phyloP scores from a whole-genome alignment of 192 early-diverging fungal genomes.

The Coemansia sp. region DNA sequence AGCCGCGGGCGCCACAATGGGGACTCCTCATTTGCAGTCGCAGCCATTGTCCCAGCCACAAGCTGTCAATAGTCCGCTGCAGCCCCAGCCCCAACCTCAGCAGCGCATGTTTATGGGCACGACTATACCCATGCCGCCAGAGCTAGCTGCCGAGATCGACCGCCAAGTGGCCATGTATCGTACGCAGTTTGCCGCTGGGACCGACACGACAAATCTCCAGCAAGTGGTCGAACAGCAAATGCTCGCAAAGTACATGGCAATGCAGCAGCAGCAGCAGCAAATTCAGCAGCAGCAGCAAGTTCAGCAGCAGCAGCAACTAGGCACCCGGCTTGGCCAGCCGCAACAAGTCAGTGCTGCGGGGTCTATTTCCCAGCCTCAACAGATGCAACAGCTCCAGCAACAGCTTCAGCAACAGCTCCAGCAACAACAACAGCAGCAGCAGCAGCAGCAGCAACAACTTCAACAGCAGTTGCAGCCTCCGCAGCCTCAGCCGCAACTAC shows the following conservation, averaged over 20 bases:
- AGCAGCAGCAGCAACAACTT: not conserved
- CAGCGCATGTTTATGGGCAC: slow-evolving; percentile 35
- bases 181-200: slow-evolving; percentile 7
- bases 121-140: slow-evolving; percentile 26
- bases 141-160: slow-evolving; percentile 28
- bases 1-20: slow-evolving; percentile 10
- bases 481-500: not conserved
- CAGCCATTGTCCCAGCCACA: not conserved
- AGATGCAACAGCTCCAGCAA: not conserved
- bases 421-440: slow-evolving; percentile 36
- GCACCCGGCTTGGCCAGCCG: slow-evolving; percentile 1
- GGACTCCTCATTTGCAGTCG: slow-evolving; percentile 10
- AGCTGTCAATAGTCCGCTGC: slow-evolving; percentile 6
- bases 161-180: slow-evolving; percentile 20
- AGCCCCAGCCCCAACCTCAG: slow-evolving; percentile 18
- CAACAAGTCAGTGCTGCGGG: not conserved
- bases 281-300: slow-evolving; percentile 15
- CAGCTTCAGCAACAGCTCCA: slow-evolving; percentile 2
- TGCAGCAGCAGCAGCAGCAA: slow-evolving; percentile 11
- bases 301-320: slow-evolving; percentile 13
- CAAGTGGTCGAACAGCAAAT: slow-evolving; percentile 23
- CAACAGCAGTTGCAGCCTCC: no score
- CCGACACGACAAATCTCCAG: slow-evolving; percentile 10
- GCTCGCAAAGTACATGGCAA: slow-evolving; percentile 13
- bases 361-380: slow-evolving; percentile 16